phyloP scores from a whole-genome alignment of 805 yeast genomes.

The Lipomyces sp. region DNA sequence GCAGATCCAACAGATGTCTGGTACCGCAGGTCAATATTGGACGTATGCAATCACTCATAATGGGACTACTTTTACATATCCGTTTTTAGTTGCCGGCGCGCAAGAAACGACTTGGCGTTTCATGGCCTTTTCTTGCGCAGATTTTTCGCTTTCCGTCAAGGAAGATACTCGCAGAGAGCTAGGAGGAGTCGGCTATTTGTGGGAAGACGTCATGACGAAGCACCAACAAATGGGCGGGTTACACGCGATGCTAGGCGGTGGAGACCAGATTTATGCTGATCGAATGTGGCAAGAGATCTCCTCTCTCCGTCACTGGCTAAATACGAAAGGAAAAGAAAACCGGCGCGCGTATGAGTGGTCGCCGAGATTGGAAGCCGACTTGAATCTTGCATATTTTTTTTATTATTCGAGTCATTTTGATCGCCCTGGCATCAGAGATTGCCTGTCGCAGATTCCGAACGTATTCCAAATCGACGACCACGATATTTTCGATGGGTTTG shows the following conservation, averaged over 20 bases:
- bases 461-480: slow-evolving; percentile 91
- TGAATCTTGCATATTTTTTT: slow-evolving; percentile 63
- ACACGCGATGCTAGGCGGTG: slow-evolving; percentile 97
- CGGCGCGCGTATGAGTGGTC: slow-evolving; percentile 44
- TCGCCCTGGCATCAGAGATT: slow-evolving; percentile 66
- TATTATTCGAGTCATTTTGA: slow-evolving; percentile 90
- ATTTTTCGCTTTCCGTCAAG: slow-evolving; percentile 25
- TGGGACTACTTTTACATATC: slow-evolving; percentile 23
- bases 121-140: slow-evolving; percentile 30
- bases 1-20: slow-evolving; percentile 6
- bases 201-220: slow-evolving; percentile 77
- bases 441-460: slow-evolving; percentile 79
- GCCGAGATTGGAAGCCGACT: slow-evolving; percentile 50
- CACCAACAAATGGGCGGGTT: slow-evolving; percentile 60
- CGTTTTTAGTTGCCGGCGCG: slow-evolving; percentile 25
- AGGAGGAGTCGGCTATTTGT: slow-evolving; percentile 62
- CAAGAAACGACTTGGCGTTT: slow-evolving; percentile 21
- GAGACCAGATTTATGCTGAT: slow-evolving; percentile 92
- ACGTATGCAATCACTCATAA: slow-evolving; percentile 24
- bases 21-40: slow-evolving; percentile 15
- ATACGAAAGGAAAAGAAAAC: slow-evolving; percentile 51
- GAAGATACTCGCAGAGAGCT: slow-evolving; percentile 42
- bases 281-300: slow-evolving; percentile 60
- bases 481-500: slow-evolving; percentile 95
- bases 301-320: slow-evolving; percentile 55